These are phyloP conservation scores for Yamadazyma laniorum DNA, from an alignment of 805 yeast genomes.

Conservation along the genomic window DNA sequence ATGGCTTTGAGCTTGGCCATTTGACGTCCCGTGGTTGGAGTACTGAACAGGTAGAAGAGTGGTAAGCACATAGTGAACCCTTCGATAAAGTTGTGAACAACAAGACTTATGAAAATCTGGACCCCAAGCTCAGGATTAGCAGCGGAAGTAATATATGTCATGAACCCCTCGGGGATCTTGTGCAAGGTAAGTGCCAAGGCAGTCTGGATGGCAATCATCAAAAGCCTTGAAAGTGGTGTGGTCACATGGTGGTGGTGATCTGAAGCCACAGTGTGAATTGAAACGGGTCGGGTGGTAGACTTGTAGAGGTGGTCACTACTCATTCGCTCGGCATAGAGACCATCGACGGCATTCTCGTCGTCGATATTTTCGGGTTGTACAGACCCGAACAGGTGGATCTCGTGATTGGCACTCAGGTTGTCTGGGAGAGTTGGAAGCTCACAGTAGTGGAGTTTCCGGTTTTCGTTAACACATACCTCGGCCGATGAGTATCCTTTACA, in stretches of 20 bases:
- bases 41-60: slow-evolving; percentile 65
- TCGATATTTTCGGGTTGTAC: too few species aligned
- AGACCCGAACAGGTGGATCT: slow-evolving; percentile 6
- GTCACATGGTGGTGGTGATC: slow-evolving; percentile 75
- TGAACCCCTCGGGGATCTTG: slow-evolving; percentile 93
- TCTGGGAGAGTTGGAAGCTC: slow-evolving; percentile 29
- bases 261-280: not conserved
- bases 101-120: slow-evolving; percentile 77
- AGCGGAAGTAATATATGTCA: slow-evolving; percentile 78
- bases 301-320: not conserved
- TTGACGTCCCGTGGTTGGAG: slow-evolving; percentile 42
- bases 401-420: slow-evolving; percentile 1
- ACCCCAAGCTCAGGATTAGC: slow-evolving; percentile 63
- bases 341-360: not conserved
- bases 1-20: slow-evolving; percentile 55
- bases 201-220: slow-evolving; percentile 89
- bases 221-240: slow-evolving; percentile 72
- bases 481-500: slow-evolving; percentile 50
- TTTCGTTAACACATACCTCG: slow-evolving; percentile 26
- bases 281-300: not conserved
- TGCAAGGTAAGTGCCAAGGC: slow-evolving; percentile 83
- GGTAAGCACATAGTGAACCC: slow-evolving; percentile 95
- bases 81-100: slow-evolving; percentile 88
- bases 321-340: not conserved
- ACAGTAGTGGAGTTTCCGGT: slow-evolving; percentile 30